Conservation (phyloP, 495 filamentous ascomycete genomes). For the Aspergillus taichungensis region DNA sequence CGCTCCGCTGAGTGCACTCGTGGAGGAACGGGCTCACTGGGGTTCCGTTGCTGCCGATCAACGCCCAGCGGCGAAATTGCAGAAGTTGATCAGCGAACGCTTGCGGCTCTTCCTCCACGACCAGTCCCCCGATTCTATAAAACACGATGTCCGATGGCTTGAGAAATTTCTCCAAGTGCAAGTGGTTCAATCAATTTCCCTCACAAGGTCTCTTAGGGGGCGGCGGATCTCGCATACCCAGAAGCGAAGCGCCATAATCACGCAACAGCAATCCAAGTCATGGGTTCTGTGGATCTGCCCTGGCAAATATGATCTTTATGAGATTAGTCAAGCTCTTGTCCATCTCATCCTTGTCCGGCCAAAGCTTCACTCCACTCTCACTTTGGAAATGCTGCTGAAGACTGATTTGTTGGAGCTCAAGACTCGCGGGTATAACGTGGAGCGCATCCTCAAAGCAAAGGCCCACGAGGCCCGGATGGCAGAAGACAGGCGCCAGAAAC, state of each 20-base stretch:
- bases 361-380: slow-evolving; percentile 73
- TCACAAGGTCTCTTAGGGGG: slow-evolving; percentile 63
- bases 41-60: slow-evolving; percentile 47
- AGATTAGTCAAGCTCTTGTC: slow-evolving; percentile 79
- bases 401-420: slow-evolving; percentile 70
- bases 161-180: slow-evolving; percentile 77
- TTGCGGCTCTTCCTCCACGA: slow-evolving; percentile 82
- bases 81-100: slow-evolving; percentile 75
- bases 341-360: slow-evolving; percentile 72
- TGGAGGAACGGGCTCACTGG: slow-evolving; percentile 40
- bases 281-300: slow-evolving; percentile 52
- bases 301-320: slow-evolving; percentile 64
- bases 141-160: slow-evolving; percentile 79
- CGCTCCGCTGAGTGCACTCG: slow-evolving; percentile 30
- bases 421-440: slow-evolving; percentile 86
- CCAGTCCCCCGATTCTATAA: slow-evolving; percentile 54
- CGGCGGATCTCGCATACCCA: slow-evolving; percentile 57
- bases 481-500: slow-evolving; percentile 67
- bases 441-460: slow-evolving; percentile 77
- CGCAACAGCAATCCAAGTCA: slow-evolving; percentile 35
- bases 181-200: slow-evolving; percentile 61
- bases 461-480: slow-evolving; percentile 77
- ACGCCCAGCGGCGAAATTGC: slow-evolving; percentile 46
- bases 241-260: slow-evolving; percentile 59
- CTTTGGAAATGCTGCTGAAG: slow-evolving; percentile 79